Conservation (phyloP, 1,284 basidiomycete genomes). For the Papiliotrema laurentii region DNA sequence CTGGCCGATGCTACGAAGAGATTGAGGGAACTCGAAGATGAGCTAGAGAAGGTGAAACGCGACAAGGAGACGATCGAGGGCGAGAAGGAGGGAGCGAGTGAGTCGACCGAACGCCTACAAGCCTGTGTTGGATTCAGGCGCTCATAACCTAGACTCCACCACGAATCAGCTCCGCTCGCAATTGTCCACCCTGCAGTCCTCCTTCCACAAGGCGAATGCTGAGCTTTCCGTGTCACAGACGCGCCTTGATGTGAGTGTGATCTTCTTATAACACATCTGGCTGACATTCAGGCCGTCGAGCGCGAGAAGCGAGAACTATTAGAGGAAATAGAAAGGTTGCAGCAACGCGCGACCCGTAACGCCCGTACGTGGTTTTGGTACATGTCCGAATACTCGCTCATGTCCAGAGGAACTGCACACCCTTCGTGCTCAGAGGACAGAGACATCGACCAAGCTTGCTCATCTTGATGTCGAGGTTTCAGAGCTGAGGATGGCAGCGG, state of each 20-base stretch:
- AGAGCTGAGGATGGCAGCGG: constrained; percentile 69
- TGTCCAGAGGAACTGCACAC: constrained; percentile 38
- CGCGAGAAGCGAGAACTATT: constrained; percentile 42
- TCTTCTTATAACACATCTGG: neutral
- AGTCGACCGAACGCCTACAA: constrained; percentile 9
- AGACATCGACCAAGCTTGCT: constrained; percentile 61
- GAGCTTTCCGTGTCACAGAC: constrained; percentile 36
- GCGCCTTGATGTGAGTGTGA: constrained; percentile 27
- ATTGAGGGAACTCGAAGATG: constrained; percentile 28
- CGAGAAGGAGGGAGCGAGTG: constrained; percentile 34
- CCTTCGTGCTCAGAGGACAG: constrained; percentile 33
- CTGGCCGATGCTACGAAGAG: constrained; percentile 34
- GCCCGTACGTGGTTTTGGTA: constrained; percentile 23
- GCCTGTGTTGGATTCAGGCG: neutral
- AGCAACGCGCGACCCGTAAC: constrained; percentile 25
- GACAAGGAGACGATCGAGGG: constrained; percentile 25
- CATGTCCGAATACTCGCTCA: neutral
- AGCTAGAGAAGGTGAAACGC: constrained; percentile 27
- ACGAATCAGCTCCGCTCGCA: constrained; percentile 37
- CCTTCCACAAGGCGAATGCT: constrained; percentile 26
- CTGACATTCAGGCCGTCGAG: constrained; percentile 26
- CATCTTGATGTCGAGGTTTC: constrained; percentile 77
- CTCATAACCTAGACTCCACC: constrained; percentile 21
- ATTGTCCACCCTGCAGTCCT: constrained; percentile 34
- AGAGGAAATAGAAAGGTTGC: constrained; percentile 37